phyloP scores from a whole-genome alignment of 257 asterid genomes.

The Jacaranda copaia region DNA sequence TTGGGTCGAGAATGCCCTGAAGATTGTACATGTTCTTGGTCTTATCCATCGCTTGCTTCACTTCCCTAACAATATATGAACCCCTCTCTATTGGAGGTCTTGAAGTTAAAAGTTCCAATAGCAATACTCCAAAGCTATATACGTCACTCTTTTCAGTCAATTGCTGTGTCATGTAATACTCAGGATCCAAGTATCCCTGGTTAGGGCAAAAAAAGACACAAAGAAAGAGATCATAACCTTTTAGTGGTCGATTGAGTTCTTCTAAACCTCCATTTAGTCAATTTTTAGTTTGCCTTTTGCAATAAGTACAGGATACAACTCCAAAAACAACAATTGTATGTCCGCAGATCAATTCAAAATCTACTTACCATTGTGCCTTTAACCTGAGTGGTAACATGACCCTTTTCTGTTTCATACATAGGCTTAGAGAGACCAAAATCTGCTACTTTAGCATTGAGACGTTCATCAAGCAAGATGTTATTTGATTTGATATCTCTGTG shows the following conservation, averaged over 20 bases:
- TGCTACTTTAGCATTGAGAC: conserved; percentile 84
- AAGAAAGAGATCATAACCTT: background rate
- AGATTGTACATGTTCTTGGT: conserved; percentile 72
- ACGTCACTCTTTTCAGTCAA: conserved; percentile 94
- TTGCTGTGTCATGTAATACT: conserved; percentile 89
- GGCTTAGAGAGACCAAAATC: conserved; percentile 96
- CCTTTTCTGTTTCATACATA: conserved; percentile 60
- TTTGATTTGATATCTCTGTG: conserved; percentile 91
- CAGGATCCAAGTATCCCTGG: conserved; percentile 98
- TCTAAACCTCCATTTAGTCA: too few relatives aligned
- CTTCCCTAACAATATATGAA: conserved; percentile 74
- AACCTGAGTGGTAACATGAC: conserved; percentile 91
- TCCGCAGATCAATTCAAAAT: background rate
- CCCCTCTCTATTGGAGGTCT: conserved; percentile 82
- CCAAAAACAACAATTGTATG: too few relatives aligned
- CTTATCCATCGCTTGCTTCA: conserved; percentile 64
- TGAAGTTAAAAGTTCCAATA: conserved; percentile 73
- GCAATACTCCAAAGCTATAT: conserved; percentile 80
- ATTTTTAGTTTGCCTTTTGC: too few relatives aligned
- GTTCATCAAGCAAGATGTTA: conserved; percentile 79
- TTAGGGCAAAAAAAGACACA: background rate
- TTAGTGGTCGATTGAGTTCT: background rate
- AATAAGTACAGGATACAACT: too few relatives aligned
- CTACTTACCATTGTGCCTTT: conserved; percentile 94
- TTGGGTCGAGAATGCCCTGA: conserved; percentile 69